Percentiles rank a stretch among this genome's conserved stretches.
Evolutionary conservation across 2,329 filamentous ascomycete species (phyloP).

Genomic region (Trematosphaeria pertusa): DNA sequence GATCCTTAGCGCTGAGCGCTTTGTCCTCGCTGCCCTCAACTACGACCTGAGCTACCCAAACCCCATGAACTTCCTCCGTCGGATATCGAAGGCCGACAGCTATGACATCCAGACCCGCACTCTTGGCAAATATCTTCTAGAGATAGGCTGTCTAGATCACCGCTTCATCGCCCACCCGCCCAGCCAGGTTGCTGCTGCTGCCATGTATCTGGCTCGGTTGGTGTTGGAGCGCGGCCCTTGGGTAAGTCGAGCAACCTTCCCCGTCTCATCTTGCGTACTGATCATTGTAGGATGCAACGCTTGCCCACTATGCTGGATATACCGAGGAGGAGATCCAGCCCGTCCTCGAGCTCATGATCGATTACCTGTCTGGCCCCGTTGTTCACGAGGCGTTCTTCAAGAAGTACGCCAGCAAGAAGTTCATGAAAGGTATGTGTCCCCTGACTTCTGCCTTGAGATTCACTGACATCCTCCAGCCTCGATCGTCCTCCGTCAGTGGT

Average conservation of each 20-base stretch:
- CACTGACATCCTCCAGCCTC: constrained; percentile 67
- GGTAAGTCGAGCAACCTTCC: constrained; percentile 63
- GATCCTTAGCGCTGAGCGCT: constrained; percentile 96
- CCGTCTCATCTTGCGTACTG: constrained; percentile 7
- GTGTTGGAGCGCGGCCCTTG: constrained; percentile 91
- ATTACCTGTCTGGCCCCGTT: constrained; percentile 90
- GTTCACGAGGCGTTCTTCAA: constrained; percentile 98
- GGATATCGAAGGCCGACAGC: constrained; percentile 98
- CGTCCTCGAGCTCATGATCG: constrained; percentile 92
- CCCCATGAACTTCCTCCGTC: constrained; percentile 99
- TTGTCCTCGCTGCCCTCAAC: constrained; percentile 87
- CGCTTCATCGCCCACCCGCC: constrained; percentile 90
- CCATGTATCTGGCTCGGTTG: constrained; percentile 93
- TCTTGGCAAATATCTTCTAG: constrained; percentile 95
- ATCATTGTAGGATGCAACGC: constrained; percentile 72
- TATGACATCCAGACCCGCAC: constrained; percentile 99
- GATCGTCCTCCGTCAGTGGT: constrained; percentile 90
- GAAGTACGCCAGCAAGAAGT: constrained; percentile 99
- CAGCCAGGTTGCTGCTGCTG: constrained; percentile 86
- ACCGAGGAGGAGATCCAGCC: constrained; percentile 91
- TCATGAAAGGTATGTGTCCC: constrained; percentile 81
- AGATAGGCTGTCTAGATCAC: constrained; percentile 95
- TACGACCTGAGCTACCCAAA: constrained; percentile 99
- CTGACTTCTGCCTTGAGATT: neutral
- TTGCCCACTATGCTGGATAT: constrained; percentile 92